phyloP scores from a whole-genome alignment of 2,329 filamentous ascomycete genomes.

The Emmonsiellopsis sp. region DNA sequence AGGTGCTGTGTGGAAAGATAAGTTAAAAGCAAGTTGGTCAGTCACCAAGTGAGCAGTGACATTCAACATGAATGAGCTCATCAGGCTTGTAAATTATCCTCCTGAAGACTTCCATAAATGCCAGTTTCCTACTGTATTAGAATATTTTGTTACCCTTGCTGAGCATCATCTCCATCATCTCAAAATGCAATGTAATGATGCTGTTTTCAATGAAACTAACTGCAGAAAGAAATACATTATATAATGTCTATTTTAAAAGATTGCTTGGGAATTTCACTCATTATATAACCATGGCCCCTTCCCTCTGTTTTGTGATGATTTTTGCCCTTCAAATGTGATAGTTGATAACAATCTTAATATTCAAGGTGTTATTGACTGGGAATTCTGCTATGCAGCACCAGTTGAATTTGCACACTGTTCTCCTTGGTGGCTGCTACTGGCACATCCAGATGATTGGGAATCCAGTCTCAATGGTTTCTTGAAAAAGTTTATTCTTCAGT shows the following conservation, averaged over 20 bases:
- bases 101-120: background rate
- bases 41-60: slow-evolving; percentile 7
- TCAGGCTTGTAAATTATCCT: slow-evolving; percentile 8
- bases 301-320: slow-evolving; percentile 16
- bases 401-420: slow-evolving; percentile 10
- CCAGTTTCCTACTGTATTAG: background rate
- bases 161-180: slow-evolving; percentile 18
- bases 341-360: slow-evolving; percentile 10
- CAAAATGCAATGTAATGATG: slow-evolving; percentile 34
- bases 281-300: slow-evolving; percentile 16
- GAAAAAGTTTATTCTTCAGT: background rate
- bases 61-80: slow-evolving; percentile 11
- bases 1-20: slow-evolving; percentile 6
- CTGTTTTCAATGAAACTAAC: slow-evolving; percentile 28
- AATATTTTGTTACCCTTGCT: slow-evolving; percentile 8
- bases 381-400: slow-evolving; percentile 14
- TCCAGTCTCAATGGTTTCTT: slow-evolving; percentile 16
- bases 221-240: slow-evolving; percentile 36
- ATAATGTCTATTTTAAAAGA: slow-evolving; percentile 31
- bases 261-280: slow-evolving; percentile 13
- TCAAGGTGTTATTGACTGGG: slow-evolving; percentile 16
- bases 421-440: slow-evolving; percentile 14
- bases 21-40: background rate
- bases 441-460: slow-evolving; percentile 10
- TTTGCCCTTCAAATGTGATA: slow-evolving; percentile 16